Percentiles rank a stretch among this genome's conserved stretches.
Evolutionary conservation across 306 rosid species (phyloP).

Genomic region (Lotus japonicus): DNA sequence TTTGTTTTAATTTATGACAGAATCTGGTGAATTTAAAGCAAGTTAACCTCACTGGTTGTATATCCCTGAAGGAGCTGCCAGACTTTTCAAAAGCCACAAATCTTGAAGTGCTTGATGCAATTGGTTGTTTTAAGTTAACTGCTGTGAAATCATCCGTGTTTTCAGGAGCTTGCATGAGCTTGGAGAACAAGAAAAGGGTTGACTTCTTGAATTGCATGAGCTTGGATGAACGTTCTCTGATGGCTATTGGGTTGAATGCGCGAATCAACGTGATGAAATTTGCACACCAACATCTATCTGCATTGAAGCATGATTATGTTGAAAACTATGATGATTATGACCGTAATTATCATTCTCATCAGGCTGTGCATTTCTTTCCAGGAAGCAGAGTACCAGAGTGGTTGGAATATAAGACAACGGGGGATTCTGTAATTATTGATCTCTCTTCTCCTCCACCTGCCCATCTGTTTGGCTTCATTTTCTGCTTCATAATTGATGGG

Average conservation of each 20-base stretch:
- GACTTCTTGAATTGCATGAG: not conserved
- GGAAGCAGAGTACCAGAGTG: not conserved
- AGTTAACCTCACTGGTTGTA: rapidly evolving
- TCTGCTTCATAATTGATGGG: not conserved
- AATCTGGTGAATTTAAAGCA: not conserved
- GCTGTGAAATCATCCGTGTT: not conserved
- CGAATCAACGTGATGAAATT: not conserved
- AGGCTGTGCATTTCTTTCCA: not conserved
- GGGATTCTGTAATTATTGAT: not conserved
- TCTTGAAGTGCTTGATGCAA: not conserved
- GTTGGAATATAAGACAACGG: not conserved
- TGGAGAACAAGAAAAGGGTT: not conserved
- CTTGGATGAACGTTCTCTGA: not conserved
- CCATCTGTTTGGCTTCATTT: not conserved
- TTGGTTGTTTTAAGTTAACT: not conserved
- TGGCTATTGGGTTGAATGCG: not conserved
- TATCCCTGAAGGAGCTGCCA: not conserved
- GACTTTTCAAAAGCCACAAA: conserved; percentile 8
- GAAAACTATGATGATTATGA: not conserved
- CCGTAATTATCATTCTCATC: not conserved
- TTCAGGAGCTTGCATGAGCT: too few relatives aligned
- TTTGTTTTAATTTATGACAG: not conserved
- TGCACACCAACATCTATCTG: not conserved
- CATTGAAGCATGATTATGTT: not conserved
- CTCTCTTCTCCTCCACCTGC: not conserved